Evolutionary conservation across 148 eudicot species (phyloP).

Genomic region (Cornus suecica): DNA sequence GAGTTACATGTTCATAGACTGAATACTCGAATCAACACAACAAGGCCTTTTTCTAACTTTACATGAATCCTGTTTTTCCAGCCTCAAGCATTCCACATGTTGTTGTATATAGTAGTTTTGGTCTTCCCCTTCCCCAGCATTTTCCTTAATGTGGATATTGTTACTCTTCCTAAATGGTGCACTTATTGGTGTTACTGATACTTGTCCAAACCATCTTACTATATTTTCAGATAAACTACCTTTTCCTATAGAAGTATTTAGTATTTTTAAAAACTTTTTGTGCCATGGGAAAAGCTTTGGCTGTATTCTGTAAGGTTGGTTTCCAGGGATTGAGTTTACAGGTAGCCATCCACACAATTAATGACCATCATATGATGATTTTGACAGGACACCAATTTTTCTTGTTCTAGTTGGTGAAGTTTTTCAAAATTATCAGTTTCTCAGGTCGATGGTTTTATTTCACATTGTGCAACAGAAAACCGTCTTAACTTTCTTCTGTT

Average conservation of each 20-base stretch:
- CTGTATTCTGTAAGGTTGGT: neutral
- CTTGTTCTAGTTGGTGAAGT: neutral
- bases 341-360: neutral
- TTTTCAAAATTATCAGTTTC: neutral
- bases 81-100: too few relatives aligned
- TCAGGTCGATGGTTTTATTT: neutral
- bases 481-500: conserved; percentile 10
- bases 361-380: neutral
- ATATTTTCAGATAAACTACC: neutral
- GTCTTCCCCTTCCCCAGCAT: too few relatives aligned
- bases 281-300: neutral
- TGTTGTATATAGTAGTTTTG: too few relatives aligned
- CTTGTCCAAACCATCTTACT: too few relatives aligned
- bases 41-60: too few relatives aligned
- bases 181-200: too few relatives aligned
- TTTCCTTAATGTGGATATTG: too few relatives aligned
- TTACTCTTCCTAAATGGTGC: too few relatives aligned
- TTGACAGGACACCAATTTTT: neutral
- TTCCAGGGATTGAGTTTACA: neutral
- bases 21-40: too few relatives aligned
- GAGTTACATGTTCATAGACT: neutral
- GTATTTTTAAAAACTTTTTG: neutral
- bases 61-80: too few relatives aligned
- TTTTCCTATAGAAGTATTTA: neutral
- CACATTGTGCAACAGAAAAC: neutral